A percentile compares a stretch with the other conserved stretches of the same genome.
Conservation (phyloP, 163 green algal genomes). For the Chlorella variabilis region DNA sequence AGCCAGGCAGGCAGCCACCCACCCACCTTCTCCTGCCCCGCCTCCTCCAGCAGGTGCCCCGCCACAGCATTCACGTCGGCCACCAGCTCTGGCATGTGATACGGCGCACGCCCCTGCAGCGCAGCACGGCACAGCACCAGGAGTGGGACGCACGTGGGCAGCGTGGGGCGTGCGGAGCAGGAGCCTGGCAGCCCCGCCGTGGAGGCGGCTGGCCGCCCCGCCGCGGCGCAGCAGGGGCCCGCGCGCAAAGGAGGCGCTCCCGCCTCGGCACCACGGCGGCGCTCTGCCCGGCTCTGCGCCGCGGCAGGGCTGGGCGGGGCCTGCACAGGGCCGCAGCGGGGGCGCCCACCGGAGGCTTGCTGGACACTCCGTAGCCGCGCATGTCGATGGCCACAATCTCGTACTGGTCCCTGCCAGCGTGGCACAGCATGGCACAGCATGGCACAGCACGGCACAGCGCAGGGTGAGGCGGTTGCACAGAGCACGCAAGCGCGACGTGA, state of each 20-base stretch:
- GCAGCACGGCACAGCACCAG: not conserved
- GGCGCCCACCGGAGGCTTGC: constrained; percentile 65
- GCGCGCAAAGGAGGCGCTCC: too few species aligned
- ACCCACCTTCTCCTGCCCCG: constrained; percentile 40
- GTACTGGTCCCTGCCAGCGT: constrained; percentile 8
- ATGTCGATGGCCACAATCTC: constrained; percentile 77
- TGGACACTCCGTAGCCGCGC: constrained; percentile 68
- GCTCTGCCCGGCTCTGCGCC: too few species aligned
- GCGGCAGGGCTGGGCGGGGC: too few species aligned
- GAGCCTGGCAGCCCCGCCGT: too few species aligned
- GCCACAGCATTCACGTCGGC: not conserved
- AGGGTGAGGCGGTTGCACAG: too few species aligned
- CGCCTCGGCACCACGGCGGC: too few species aligned
- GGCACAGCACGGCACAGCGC: not conserved
- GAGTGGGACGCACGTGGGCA: not conserved
- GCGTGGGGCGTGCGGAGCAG: too few species aligned
- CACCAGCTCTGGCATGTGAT: not conserved
- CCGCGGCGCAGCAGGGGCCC: too few species aligned
- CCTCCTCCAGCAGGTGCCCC: constrained; percentile 7
- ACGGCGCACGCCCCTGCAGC: not conserved
- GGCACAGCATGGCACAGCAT: not conserved
- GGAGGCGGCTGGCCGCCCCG: too few species aligned
- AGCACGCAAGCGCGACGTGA: too few species aligned
- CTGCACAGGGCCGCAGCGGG: too few species aligned
- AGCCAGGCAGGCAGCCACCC: too few species aligned